A percentile compares a stretch with the other conserved stretches of the same genome.
Evolutionary conservation across 345 rosid genomes (phyloP).

Genomic region (Rhodamnia rubescens): DNA sequence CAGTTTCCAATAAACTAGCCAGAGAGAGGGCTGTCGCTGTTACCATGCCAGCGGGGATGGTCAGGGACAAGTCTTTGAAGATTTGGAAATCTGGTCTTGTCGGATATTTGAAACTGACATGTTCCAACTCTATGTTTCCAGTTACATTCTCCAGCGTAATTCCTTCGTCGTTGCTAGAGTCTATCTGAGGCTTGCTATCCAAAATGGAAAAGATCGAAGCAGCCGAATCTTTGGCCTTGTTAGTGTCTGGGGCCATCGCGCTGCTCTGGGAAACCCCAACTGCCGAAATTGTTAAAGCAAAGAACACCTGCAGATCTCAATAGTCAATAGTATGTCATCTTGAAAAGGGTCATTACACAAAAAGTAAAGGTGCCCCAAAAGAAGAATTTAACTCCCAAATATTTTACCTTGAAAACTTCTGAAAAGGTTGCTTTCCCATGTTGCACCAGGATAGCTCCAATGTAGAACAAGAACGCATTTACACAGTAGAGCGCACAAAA

Average conservation of each 20-base stretch:
- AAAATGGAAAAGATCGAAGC: constrained; percentile 71
- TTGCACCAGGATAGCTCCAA: constrained; percentile 39
- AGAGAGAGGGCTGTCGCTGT: background rate
- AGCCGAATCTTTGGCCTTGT: constrained; percentile 67
- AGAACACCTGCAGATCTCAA: constrained; percentile 31
- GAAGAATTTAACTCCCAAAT: background rate
- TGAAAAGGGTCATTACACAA: background rate
- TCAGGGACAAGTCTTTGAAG: constrained; percentile 44
- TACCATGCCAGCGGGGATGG: constrained; percentile 77
- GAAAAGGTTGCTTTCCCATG: constrained; percentile 49
- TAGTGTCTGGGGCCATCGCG: constrained; percentile 57
- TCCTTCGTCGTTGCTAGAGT: constrained; percentile 62
- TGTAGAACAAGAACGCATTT: constrained; percentile 44
- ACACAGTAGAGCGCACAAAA: constrained; percentile 32
- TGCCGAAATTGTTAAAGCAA: constrained; percentile 71
- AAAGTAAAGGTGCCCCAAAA: background rate
- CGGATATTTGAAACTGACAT: constrained; percentile 70
- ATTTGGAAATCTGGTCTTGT: constrained; percentile 63
- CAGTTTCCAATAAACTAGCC: background rate
- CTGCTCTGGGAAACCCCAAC: constrained; percentile 69
- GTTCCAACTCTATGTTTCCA: constrained; percentile 50
- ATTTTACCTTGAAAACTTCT: constrained; percentile 62
- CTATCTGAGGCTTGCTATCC: constrained; percentile 58
- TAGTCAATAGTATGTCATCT: background rate
- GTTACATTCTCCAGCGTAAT: constrained; percentile 24